phyloP scores from a whole-genome alignment of 176 grass and related monocot genomes.

The Bonia amplexicaulis region DNA sequence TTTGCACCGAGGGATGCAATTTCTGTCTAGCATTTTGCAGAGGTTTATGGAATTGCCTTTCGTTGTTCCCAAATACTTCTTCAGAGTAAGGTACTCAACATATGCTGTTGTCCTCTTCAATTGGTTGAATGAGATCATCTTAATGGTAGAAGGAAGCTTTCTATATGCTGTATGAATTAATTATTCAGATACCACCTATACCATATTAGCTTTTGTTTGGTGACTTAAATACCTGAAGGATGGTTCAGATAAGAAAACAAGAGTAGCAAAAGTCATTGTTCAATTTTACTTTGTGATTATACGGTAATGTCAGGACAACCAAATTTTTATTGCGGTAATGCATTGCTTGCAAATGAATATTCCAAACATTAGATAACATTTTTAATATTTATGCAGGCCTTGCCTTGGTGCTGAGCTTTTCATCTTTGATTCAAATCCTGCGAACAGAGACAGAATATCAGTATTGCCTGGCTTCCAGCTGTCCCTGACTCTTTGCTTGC shows the following conservation, averaged over 20 bases:
- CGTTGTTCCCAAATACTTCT: constrained; percentile 73
- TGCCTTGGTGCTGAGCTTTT: constrained; percentile 71
- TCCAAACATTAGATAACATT: neutral
- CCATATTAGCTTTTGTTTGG: neutral
- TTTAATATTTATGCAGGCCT: constrained; percentile 51
- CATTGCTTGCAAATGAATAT: neutral
- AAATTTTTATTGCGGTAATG: neutral
- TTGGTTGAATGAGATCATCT: neutral
- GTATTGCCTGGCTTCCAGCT: constrained; percentile 51
- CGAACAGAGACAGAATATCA: constrained; percentile 41
- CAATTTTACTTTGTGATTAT: neutral
- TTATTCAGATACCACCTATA: neutral
- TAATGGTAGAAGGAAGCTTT: neutral
- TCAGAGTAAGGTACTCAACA: constrained; percentile 56
- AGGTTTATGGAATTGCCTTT: constrained; percentile 66
- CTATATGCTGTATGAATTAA: neutral
- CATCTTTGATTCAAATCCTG: constrained; percentile 42
- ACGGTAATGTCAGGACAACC: neutral
- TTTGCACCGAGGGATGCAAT: constrained; percentile 43
- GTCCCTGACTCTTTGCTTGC: constrained; percentile 69
- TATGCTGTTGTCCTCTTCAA: neutral
- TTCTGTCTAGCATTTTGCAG: constrained; percentile 52
- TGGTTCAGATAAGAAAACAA: neutral
- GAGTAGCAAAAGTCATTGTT: neutral
- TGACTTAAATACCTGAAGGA: neutral